Base-by-base conservation (phyloP, 352 stramenopile genomes). In the Elongisporangium prolatum region DNA sequence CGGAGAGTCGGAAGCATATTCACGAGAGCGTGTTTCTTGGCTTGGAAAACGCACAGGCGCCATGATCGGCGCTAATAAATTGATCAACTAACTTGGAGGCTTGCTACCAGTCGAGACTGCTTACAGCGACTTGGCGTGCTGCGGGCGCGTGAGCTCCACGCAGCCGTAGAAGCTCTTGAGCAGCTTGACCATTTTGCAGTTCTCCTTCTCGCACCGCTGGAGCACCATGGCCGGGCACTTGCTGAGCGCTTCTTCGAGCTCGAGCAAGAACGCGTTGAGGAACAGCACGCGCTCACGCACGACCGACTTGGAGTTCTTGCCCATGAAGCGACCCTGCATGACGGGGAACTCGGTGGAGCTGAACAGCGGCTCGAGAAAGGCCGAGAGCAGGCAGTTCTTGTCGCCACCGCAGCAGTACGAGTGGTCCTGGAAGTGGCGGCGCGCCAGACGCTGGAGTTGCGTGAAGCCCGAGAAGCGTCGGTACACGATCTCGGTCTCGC, bases 91-190 rank as follows among this genome's bases (percentile, higher is more conserved):
- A 56, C 55, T 25, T 40, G 52, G 38, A 40, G 52, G 25, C 14
- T 6, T 50, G 21, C 28, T 40, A 40, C 9, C 9, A 9, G 8
- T 6, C 4, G 5, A 6, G 18, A 25, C 24, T 5, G 20, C 50
- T 69, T 86, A 88, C 52, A 86, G 70, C 63, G 74, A 80, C 54
- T 68, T 61, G 63, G 72, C 77, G 64, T 78, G 69, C 53, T 73
- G 75, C 48, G 53, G 59, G 22, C 68, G 63, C 22, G 70, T 63
- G 48, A 84, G 55, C 17, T 82, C 64, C 48, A 91, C 69, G 52
- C 74, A 89, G 59, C 81, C 81, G 60, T 88, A 89, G 61, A 93
- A 93, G 68, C 84, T 93, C 71, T 93, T 93, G 68, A 93, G 76
- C 50, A 93, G 73, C 60, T 90, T 91, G 58, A 72, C 82, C 54